A percentile compares a stretch with the other conserved stretches of the same genome.
These are phyloP conservation scores for Lobosporangium transversale DNA, from an alignment of 192 early-diverging fungal genomes.

Conservation along the genomic window DNA sequence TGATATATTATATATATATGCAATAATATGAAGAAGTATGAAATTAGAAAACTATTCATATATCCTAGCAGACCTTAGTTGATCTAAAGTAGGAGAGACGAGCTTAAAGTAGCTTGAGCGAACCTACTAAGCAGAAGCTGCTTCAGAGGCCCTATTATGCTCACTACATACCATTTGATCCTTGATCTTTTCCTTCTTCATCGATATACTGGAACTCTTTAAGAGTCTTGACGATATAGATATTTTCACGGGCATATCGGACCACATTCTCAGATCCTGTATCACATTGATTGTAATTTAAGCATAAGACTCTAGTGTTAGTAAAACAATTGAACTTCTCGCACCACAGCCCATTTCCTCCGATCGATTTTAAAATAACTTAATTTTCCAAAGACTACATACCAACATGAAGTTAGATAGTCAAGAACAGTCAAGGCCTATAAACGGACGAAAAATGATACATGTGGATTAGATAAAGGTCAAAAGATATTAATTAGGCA, in stretches of 20 bases:
- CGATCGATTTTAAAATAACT: no score
- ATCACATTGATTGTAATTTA: no score
- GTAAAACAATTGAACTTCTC: constrained; percentile 15
- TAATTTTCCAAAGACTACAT: no score
- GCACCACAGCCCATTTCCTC: background rate
- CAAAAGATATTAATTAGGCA: constrained; percentile 1
- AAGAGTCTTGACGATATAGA: constrained; percentile 94
- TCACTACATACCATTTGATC: constrained; percentile 90
- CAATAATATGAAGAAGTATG: no score
- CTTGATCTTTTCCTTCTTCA: constrained; percentile 91
- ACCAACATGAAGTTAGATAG: constrained; percentile 76
- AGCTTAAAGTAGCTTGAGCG: no score
- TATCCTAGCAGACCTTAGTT: no score
- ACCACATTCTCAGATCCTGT: constrained; percentile 88
- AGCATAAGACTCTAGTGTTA: background rate
- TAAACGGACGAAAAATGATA: background rate
- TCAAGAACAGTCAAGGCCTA: constrained; percentile 88
- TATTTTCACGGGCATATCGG: constrained; percentile 86
- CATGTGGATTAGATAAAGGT: no score
- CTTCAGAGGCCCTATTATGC: no score
- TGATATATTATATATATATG: no score
- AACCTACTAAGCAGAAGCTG: no score
- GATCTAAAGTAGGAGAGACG: no score
- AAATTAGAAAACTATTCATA: no score
- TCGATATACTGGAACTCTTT: constrained; percentile 97